These are phyloP conservation scores for Saccharomyces jurei DNA, from an alignment of 805 yeast genomes.

Conservation along the genomic window DNA sequence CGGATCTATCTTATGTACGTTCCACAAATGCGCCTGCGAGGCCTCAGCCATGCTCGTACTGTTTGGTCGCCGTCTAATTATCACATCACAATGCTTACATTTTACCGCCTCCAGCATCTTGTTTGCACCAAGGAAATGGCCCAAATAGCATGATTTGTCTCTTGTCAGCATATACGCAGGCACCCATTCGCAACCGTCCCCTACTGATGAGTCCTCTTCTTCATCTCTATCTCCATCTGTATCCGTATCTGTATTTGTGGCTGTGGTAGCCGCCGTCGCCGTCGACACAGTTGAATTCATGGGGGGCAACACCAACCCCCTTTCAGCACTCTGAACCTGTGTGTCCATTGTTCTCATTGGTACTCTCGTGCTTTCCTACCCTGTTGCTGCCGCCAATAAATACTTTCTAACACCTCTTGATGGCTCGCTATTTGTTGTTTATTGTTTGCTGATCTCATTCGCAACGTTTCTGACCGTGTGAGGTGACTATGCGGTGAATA, in stretches of 20 bases:
- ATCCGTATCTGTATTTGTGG: background rate
- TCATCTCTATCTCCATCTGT: slow-evolving; percentile 5
- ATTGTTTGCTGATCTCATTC: background rate
- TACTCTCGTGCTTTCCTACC: background rate
- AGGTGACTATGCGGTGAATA: background rate
- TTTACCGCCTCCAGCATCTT: slow-evolving; percentile 1
- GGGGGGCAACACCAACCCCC: slow-evolving; percentile 6
- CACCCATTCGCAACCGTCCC: slow-evolving; percentile 6
- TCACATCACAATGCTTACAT: slow-evolving; percentile 13
- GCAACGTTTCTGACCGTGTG: background rate
- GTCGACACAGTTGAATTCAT: slow-evolving; percentile 5
- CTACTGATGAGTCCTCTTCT: slow-evolving; percentile 1
- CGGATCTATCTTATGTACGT: slow-evolving; percentile 7
- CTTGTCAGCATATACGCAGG: slow-evolving; percentile 9
- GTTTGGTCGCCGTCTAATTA: slow-evolving; percentile 2
- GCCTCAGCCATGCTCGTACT: background rate
- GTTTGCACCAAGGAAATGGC: slow-evolving; percentile 9
- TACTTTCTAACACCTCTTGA: background rate
- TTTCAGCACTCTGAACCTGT: background rate
- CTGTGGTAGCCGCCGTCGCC: slow-evolving; percentile 4
- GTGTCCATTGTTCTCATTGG: background rate
- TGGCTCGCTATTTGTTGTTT: background rate
- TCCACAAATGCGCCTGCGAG: slow-evolving; percentile 8
- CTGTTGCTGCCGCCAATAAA: background rate
- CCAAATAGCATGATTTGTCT: slow-evolving; percentile 6